Evolutionary conservation across 2,329 filamentous ascomycete genomes (phyloP), one percentile per base, ranked within the genome.

Genomic region (Fusarium verrucosum): DNA sequence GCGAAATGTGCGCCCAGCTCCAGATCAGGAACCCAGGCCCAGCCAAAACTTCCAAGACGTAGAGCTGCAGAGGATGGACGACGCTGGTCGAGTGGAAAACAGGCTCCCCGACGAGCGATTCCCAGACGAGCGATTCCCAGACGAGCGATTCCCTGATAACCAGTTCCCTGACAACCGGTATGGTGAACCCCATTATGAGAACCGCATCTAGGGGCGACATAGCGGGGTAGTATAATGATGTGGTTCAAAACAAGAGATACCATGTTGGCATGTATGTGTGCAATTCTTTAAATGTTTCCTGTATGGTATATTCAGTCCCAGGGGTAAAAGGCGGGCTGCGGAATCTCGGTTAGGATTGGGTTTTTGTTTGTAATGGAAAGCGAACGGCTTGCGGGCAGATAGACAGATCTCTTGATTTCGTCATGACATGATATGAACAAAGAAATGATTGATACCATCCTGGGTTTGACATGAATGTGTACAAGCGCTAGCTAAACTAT

Each of bases 11-110:
- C 60, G 61, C 16, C 59, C 57, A 5, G 37, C 47, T 16, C 54
- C 50, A 45, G 56, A 57, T 16, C 35, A 63, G 23, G 59, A 64
- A n/a, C 47, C 43, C 19, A 53, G 61, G 36, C 47, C 66, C 17
- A 30, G 60, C 42, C 65, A 65, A 28, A 65, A 43, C 55, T 76
- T 73, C 22, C 69, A 77, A 37, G 73, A 77, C 36, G 76, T 77
- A 13, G 76, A 77, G 59, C 44, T 77, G 19, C 52, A 71, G 22
- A 58, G 61, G 10, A 68, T 70, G 55, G 58, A 69, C 19, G 50
- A 63, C 10, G 52, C 53, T 7, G 58, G 58, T 33, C 62, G 62
- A 20, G 42, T 47, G 10, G 64, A 67, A 17, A 56, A 56, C 19
- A 57, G 61, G 10, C 62, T 66, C 10, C 50, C 62, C 6, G 50